A percentile compares a stretch with the other conserved stretches of the same genome.
Evolutionary conservation across 108 stramenopile species (phyloP).

Genomic region (Epithemia pelagica): DNA sequence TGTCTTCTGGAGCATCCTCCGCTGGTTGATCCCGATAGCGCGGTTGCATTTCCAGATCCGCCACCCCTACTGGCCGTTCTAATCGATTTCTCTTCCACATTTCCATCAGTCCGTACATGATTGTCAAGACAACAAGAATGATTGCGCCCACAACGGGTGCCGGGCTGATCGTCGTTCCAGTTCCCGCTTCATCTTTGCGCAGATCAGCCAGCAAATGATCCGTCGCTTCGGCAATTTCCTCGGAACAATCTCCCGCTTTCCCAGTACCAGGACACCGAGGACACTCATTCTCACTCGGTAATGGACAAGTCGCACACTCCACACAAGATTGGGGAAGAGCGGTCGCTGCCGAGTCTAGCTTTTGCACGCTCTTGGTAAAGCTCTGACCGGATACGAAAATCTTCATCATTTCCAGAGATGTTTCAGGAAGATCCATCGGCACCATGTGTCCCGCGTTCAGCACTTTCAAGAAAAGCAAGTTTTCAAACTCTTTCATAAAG

Average conservation of each 20-base stretch:
- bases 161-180: too few species aligned
- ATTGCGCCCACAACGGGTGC: neutral
- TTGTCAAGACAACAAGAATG: neutral
- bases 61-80: neutral
- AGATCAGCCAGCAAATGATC: neutral
- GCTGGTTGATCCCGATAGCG: neutral
- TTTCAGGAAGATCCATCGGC: constrained; percentile 88
- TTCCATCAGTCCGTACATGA: neutral
- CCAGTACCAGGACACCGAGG: neutral
- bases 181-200: neutral
- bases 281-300: neutral
- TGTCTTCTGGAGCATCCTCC: neutral
- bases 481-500: constrained; percentile 70
- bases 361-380: constrained; percentile 31
- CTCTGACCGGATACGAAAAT: constrained; percentile 44
- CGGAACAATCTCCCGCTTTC: neutral
- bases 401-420: constrained; percentile 80
- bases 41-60: neutral
- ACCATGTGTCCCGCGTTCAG: constrained; percentile 86
- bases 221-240: neutral
- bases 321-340: neutral
- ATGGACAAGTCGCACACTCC: constrained; percentile 5
- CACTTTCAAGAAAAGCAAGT: constrained; percentile 51
- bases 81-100: neutral
- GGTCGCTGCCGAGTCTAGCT: neutral